Conservation (phyloP, 257 asterid species). For the Solanum pennellii region DNA sequence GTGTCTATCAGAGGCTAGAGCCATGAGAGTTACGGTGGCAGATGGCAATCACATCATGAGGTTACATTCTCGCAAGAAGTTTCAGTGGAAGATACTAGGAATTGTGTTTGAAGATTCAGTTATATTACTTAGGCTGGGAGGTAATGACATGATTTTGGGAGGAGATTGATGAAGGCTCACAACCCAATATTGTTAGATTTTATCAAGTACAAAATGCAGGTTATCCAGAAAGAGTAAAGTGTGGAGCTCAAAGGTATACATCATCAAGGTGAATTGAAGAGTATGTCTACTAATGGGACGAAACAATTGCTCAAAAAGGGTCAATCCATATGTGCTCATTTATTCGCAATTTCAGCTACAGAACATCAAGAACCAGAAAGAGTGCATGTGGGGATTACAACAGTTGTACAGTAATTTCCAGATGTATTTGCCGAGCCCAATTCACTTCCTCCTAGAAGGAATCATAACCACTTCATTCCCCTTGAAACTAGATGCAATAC, state of each 20-base stretch:
- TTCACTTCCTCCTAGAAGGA: neutral
- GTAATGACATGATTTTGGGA: neutral
- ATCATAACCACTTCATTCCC: neutral
- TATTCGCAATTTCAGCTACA: neutral
- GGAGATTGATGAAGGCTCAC: neutral
- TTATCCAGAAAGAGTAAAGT: neutral
- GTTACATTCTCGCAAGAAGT: neutral
- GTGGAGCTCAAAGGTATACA: neutral
- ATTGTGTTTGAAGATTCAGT: neutral
- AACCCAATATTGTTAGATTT: neutral
- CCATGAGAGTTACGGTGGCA: neutral
- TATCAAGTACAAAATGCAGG: neutral
- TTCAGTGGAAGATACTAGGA: neutral
- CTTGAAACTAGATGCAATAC: neutral
- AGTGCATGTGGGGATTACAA: neutral
- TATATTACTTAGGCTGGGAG: neutral
- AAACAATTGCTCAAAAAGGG: neutral
- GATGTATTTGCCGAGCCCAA: neutral
- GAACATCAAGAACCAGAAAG: neutral
- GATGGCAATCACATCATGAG: neutral
- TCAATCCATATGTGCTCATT: neutral
- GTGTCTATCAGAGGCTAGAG: neutral
- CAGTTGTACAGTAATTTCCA: neutral
- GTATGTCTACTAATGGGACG: neutral
- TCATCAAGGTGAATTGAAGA: neutral